Conservation (phyloP, 768 basidiomycete genomes). For the Collybia nuda region DNA sequence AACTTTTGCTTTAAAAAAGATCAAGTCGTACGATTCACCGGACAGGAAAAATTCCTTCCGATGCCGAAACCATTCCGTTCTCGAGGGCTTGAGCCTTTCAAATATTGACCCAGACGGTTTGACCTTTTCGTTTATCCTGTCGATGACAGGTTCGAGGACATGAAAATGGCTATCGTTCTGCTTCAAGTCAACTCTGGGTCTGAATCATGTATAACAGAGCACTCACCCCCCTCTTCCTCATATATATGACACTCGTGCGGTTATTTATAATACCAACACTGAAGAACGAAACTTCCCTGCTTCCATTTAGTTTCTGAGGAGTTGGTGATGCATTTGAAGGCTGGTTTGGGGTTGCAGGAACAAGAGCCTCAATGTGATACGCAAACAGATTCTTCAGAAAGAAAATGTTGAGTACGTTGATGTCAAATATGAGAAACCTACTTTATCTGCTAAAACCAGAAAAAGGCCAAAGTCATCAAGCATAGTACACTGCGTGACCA, state of each 20-base stretch:
- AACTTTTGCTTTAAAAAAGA: constrained; percentile 90
- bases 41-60: constrained; percentile 89
- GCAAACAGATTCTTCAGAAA: constrained; percentile 76
- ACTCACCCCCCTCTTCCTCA: constrained; percentile 87
- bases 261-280: constrained; percentile 85
- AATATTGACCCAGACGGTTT: constrained; percentile 65
- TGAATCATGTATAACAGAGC: constrained; percentile 35
- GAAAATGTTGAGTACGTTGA: not conserved
- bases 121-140: constrained; percentile 76
- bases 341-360: constrained; percentile 73
- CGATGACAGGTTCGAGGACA: constrained; percentile 89
- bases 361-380: constrained; percentile 94
- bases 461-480: constrained; percentile 97
- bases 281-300: constrained; percentile 93
- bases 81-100: constrained; percentile 59
- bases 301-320: constrained; percentile 87
- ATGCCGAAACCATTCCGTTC: constrained; percentile 89
- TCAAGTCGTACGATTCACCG: constrained; percentile 82
- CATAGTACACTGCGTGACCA: constrained; percentile 93
- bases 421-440: constrained; percentile 49
- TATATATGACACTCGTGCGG: constrained; percentile 90
- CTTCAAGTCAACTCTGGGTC: constrained; percentile 11
- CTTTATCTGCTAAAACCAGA: constrained; percentile 91
- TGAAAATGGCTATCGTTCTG: constrained; percentile 86
- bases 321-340: constrained; percentile 69